A percentile compares a stretch with the other conserved stretches of the same genome.
Conservation (phyloP, 768 basidiomycete species). For the Lyophyllum semitale region DNA sequence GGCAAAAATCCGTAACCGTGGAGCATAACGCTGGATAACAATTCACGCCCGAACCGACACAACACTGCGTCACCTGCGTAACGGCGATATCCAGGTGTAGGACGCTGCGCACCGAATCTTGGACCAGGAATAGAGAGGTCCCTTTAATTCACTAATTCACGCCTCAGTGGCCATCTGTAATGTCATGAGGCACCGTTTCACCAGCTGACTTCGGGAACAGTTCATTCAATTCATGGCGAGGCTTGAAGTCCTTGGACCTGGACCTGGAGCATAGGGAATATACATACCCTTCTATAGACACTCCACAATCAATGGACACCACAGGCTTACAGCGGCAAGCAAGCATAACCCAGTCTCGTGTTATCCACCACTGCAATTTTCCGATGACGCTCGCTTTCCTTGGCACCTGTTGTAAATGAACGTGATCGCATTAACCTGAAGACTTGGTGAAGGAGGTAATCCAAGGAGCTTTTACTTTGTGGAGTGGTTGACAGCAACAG, state of each 20-base stretch:
- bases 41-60: not conserved
- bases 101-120: not conserved
- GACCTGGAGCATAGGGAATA: not conserved
- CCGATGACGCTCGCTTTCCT: not conserved
- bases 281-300: not conserved
- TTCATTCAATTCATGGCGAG: not conserved
- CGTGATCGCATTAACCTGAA: not conserved
- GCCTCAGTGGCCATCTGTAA: not conserved
- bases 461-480: not conserved
- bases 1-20: conserved; percentile 74
- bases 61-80: not conserved
- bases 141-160: not conserved
- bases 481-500: not conserved
- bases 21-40: conserved; percentile 44
- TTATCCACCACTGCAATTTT: not conserved
- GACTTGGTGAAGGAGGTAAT: not conserved
- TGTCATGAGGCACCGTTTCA: not conserved
- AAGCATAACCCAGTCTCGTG: not conserved
- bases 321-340: not conserved
- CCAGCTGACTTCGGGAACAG: not conserved
- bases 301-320: not conserved
- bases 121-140: not conserved
- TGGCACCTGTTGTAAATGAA: not conserved
- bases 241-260: not conserved
- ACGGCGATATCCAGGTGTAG: not conserved